Evolutionary conservation across 345 rosid genomes (phyloP), one percentile per base, ranked within the genome.

Genomic region (Acer campestre): DNA sequence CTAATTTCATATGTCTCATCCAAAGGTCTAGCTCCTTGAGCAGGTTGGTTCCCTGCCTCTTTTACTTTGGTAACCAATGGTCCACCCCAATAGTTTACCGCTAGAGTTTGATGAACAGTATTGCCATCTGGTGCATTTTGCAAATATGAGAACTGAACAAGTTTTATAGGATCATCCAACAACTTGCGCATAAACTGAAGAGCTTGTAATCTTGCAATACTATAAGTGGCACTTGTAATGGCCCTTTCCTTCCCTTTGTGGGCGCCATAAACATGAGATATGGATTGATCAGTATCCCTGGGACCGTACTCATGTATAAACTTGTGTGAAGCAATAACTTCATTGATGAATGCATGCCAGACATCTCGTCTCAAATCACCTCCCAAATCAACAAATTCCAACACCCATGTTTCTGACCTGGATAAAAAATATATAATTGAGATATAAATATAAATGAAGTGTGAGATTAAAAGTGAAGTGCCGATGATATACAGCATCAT

Each of bases 381-480:
- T 75, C 99, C 99, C 82, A 96, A 85, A 82, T 96, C 98, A 79
- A 96, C 98, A 80, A 96, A 96, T 88, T 96, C 99, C 77, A 96
- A 82, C 75, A 91, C 89, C 98, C 98, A 96, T 38, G 79, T 84
- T 74, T 87, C 88, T 74, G 89, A 84, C 84, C 98, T 95, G 85
- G 81, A 83, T 61, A 66, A 70, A 48, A 48, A 80, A 40, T 68
- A 67, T 35, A 73, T 4, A 75, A 53, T 62, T 74, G 49, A 71
- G 25, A 63, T 22, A 61, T 61, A 11, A 75, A 70, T 29, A 23
- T 22, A 51, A 42, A 38, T 10, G 2, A 29, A 29, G 44, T 35
- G 29, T 31, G 10, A 66, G 62, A 55, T 59, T 10, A 61, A 61
- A 13, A 18, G 58, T 0, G 42, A 76, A 72, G 23, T 59, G 49